Conservation (phyloP, 176 grass and related monocot species). For the Paspalum notatum region DNA sequence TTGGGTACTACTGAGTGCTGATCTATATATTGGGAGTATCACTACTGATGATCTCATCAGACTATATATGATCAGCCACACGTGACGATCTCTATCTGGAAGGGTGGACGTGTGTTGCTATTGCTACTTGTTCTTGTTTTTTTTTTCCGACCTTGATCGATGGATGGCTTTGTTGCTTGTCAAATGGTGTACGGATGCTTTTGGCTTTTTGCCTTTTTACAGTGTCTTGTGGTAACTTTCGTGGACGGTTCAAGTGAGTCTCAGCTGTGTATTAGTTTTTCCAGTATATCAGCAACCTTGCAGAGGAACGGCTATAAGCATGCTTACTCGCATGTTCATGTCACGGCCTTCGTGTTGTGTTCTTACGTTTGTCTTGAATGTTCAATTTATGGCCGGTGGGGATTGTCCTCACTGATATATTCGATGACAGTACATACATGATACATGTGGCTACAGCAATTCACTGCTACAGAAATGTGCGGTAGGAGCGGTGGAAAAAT, state of each 20-base stretch:
- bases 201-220: neutral
- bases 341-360: neutral
- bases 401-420: neutral
- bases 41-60: no score
- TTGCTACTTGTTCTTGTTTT: no score
- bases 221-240: neutral
- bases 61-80: no score
- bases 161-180: no score
- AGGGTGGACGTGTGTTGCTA: no score
- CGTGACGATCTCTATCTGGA: no score
- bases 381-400: neutral
- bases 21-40: neutral
- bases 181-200: no score
- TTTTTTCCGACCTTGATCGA: no score
- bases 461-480: no score
- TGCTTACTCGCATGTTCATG: neutral
- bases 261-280: neutral
- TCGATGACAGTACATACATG: neutral
- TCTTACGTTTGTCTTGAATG: neutral
- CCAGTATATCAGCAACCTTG: neutral
- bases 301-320: neutral
- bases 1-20: conserved; percentile 21
- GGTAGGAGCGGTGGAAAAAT: no score
- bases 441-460: neutral
- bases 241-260: neutral